These are phyloP conservation scores for Arthroderma sp. DNA, from an alignment of 2,329 filamentous ascomycete species.

Conservation along the genomic window DNA sequence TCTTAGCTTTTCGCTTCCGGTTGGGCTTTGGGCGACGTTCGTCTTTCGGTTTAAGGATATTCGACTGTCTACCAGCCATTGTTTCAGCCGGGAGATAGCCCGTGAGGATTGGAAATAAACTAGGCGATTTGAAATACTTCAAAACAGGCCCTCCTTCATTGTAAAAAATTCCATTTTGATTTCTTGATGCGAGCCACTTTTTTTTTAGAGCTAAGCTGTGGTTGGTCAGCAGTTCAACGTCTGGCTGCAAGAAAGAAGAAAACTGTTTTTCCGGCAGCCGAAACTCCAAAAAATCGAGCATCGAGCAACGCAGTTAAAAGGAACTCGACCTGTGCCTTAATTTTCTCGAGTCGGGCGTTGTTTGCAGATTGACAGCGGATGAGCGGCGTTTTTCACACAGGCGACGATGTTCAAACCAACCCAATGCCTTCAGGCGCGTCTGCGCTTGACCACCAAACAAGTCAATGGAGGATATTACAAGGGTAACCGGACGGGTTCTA, in stretches of 20 bases:
- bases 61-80: slow-evolving; percentile 31
- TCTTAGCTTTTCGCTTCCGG: slow-evolving; percentile 34
- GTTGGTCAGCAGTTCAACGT: neutral
- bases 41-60: slow-evolving; percentile 27
- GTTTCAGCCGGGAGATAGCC: slow-evolving; percentile 3
- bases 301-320: no score
- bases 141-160: no score
- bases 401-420: slow-evolving; percentile 32
- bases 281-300: no score
- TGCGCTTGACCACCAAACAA: slow-evolving; percentile 87
- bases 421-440: slow-evolving; percentile 47
- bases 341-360: no score
- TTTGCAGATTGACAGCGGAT: no score
- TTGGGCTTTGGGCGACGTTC: slow-evolving; percentile 28
- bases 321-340: no score
- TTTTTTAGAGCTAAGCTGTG: no score
- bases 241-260: neutral
- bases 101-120: no score
- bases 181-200: no score
- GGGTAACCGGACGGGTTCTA: slow-evolving; percentile 75
- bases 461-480: slow-evolving; percentile 94
- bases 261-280: neutral
- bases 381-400: neutral
- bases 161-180: no score
- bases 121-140: no score